Evolutionary conservation across 306 rosid genomes (phyloP), one percentile per base, ranked within the genome.

Genomic region (Bauhinia variegata): DNA sequence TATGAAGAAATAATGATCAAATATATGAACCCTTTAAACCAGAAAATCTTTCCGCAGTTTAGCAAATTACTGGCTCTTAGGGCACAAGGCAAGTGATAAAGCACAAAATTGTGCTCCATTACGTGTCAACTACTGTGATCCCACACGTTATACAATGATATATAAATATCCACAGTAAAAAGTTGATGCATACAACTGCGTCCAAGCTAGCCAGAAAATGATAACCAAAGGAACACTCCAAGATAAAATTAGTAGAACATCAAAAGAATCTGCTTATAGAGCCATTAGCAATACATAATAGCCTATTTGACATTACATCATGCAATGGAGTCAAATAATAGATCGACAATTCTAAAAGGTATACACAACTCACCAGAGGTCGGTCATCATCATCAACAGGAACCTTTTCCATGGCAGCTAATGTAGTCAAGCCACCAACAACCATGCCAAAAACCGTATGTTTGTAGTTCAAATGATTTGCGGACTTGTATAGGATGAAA

Each of bases 371-470:
- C 69, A 90, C 99, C 84, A 83, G 79, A 57, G 97, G 96, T 51
- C 83, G 86, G 81, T 95, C 99, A 77, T 82, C 43, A 11, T 90
- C 95, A 82, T 95, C 96, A 63, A 88, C 86, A 9, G 96, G 87
- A 83, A 86, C 96, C 84, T 90, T 95, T 79, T 90, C 99, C 99
- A 86, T 86, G 14, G 80, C 72, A 51, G 99, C 90, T 68, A 95
- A 74, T 42, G 99, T 67, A 50, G 99, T 82, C 88, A 95, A 53
- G 65, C 97, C 97, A 59, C 99, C 99, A 8, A 95, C 99, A 59
- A 88, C 99, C 60, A 55, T 84, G 41, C 96, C 97, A 73, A 95
- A 95, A 65, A 95, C 96, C 11, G 97, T 95, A 46, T 95, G 99
- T 66, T 95, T 95, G 73, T 78, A 95, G 84, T 95, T 88, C 81